Base-by-base conservation (phyloP, 352 stramenopile species). In the Nothophytophthora sp. region DNA sequence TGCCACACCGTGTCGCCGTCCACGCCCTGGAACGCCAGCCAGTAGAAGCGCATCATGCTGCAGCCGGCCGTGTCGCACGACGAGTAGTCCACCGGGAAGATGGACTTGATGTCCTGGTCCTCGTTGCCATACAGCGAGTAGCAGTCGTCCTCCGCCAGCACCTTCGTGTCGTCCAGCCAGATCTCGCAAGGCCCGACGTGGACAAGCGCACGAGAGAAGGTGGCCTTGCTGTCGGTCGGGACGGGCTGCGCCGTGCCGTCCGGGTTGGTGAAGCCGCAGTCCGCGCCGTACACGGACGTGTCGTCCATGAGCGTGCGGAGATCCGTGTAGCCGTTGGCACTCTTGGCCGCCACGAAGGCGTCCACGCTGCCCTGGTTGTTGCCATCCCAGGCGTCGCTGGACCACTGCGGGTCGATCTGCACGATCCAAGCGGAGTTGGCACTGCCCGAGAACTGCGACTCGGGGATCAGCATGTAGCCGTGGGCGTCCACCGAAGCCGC, bases 1-100 rank as follows among this genome's bases (percentile, higher is more conserved):
- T 75, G 66, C 66, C 66, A 75, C 42, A 71, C 58, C 28, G 66
- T 70, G 27, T 75, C 57, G n/a, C 40, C 51, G 45, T 70, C 41
- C 13, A 73, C 16, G 36, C 59, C 63, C 44, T 75, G 66, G 44
- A 75, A 69, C 2, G 66, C 66, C 37, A 75, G 60, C 61, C 62
- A 72, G 61, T 73, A 75, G 55, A 75, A 75, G 29, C 56, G 61
- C 62, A 75, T 70, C 48, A 61, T 39, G 38, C 56, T 71, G 59
- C 66, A 76, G 22, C 60, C 63, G 27, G 47, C 39, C 1, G 45
- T 50, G 13, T 53, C 36, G 38, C 66, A 75, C 22, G 51, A 59
- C 27, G 66, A 75, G 25, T 75, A 75, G 58, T 76, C 66, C 35
- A 76, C 51, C 3, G 66, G 66, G 39, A 76, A 71, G 16, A 70